Percentiles rank a stretch among this genome's conserved stretches.
Conservation (phyloP, 495 filamentous ascomycete genomes). For the Collariella sp. region DNA sequence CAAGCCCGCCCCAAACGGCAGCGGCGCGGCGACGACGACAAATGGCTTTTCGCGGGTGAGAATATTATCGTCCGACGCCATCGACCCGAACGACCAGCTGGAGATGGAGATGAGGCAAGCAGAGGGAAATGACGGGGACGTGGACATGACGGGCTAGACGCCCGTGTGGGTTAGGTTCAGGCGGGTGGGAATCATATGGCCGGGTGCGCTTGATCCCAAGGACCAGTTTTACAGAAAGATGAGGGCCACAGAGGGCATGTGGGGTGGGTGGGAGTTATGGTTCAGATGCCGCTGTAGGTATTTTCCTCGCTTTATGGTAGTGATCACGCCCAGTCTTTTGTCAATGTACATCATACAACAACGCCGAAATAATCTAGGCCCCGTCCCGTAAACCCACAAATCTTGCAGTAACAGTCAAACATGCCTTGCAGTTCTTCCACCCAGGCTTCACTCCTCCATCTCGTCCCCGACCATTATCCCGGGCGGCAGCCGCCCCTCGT, state of each 20-base stretch:
- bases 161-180: not conserved
- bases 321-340: not conserved
- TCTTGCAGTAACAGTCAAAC: not conserved
- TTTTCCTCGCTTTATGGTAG: not conserved
- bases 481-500: conserved; percentile 73
- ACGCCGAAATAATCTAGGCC: not conserved
- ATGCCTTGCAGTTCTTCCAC: not conserved
- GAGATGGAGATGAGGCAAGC: conserved; percentile 41
- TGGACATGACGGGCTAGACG: conserved; percentile 48
- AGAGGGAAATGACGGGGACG: conserved; percentile 39
- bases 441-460: conserved; percentile 46
- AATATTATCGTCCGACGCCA: conserved; percentile 15
- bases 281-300: conserved; percentile 18
- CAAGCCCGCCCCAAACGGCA: conserved; percentile 39
- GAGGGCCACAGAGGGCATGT: conserved; percentile 32
- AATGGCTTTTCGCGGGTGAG: conserved; percentile 14
- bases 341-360: not conserved
- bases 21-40: conserved; percentile 3
- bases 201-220: conserved; percentile 27
- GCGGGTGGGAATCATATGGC: conserved; percentile 11
- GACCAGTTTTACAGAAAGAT: conserved; percentile 42
- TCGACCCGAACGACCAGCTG: conserved; percentile 38
- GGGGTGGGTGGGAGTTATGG: conserved; percentile 53
- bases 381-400: not conserved
- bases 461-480: conserved; percentile 49